These are phyloP conservation scores for Diphasiastrum complanatum DNA, from an alignment of 83 land plant species.

Conservation along the genomic window DNA sequence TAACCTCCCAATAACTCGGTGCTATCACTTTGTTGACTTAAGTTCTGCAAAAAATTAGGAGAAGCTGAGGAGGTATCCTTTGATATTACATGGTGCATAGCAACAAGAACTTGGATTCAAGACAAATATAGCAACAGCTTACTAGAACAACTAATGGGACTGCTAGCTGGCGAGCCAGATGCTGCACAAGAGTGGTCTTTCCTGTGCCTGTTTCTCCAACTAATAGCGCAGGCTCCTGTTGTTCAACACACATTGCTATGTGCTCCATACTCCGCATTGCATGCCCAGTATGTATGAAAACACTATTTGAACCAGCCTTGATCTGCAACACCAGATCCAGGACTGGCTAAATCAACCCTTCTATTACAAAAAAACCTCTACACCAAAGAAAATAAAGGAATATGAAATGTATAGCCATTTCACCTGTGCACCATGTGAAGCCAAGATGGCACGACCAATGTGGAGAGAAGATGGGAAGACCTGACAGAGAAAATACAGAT, in stretches of 20 bases:
- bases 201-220: constrained; percentile 99
- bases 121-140: constrained; percentile 12
- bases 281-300: constrained; percentile 64
- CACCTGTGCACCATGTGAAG: constrained; percentile 1
- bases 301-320: constrained; percentile 22
- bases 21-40: constrained; percentile 93
- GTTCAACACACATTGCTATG: constrained; percentile 70
- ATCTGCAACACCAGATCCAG: not conserved
- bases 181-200: constrained; percentile 93
- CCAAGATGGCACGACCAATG: constrained; percentile 20
- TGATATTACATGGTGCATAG: not conserved
- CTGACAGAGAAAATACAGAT: not conserved
- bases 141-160: constrained; percentile 79
- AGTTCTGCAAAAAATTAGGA: constrained; percentile 40
- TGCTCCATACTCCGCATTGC: constrained; percentile 62
- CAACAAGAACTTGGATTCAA: not conserved
- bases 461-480: constrained; percentile 17
- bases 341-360: not conserved
- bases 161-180: constrained; percentile 60
- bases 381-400: constrained; percentile 2
- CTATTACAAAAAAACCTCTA: not conserved
- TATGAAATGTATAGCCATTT: not conserved
- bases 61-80: not conserved
- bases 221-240: constrained; percentile 85
- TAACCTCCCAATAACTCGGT: constrained; percentile 91